Percentiles rank a stretch among this genome's conserved stretches.
Evolutionary conservation across 352 stramenopile genomes (phyloP).

Genomic region (Phytophthora pluvialis): DNA sequence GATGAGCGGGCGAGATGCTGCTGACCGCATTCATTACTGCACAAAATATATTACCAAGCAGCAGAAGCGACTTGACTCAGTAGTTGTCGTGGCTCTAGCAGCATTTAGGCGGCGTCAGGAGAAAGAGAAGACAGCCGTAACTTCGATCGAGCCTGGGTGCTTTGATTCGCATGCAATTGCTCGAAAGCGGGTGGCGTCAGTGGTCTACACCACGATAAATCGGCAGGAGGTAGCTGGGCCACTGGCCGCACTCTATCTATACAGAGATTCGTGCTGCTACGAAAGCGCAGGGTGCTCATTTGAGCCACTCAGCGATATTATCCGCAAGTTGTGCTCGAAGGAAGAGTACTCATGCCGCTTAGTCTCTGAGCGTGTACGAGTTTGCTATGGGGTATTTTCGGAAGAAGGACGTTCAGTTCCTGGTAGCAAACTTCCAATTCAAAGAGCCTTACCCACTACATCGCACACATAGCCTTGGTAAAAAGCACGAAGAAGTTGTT

Average conservation of each 20-base stretch:
- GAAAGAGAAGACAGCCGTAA: too few relatives aligned
- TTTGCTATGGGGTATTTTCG: too few relatives aligned
- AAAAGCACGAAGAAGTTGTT: too few relatives aligned
- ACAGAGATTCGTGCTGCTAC: constrained; percentile 8
- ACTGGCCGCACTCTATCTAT: constrained; percentile 6
- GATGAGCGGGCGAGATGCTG: background rate
- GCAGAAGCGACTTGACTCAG: constrained; percentile 2
- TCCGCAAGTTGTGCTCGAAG: background rate
- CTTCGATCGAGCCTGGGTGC: too few relatives aligned
- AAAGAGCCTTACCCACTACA: too few relatives aligned
- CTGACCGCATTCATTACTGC: constrained; percentile 15
- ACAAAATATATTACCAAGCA: constrained; percentile 9
- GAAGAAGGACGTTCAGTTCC: too few relatives aligned
- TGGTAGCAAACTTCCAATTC: too few relatives aligned
- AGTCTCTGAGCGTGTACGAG: too few relatives aligned
- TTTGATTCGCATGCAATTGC: too few relatives aligned
- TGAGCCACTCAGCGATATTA: constrained; percentile 6
- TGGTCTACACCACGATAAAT: constrained; percentile 8
- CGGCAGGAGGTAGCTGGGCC: constrained; percentile 4
- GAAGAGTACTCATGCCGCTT: too few relatives aligned
- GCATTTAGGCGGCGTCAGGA: constrained; percentile 1
- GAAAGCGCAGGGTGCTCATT: background rate
- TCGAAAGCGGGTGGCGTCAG: constrained; percentile 3
- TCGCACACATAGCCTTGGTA: too few relatives aligned
- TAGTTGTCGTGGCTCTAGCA: background rate